Base-by-base conservation (phyloP, 345 rosid species). In the Rhodamnia argentea region DNA sequence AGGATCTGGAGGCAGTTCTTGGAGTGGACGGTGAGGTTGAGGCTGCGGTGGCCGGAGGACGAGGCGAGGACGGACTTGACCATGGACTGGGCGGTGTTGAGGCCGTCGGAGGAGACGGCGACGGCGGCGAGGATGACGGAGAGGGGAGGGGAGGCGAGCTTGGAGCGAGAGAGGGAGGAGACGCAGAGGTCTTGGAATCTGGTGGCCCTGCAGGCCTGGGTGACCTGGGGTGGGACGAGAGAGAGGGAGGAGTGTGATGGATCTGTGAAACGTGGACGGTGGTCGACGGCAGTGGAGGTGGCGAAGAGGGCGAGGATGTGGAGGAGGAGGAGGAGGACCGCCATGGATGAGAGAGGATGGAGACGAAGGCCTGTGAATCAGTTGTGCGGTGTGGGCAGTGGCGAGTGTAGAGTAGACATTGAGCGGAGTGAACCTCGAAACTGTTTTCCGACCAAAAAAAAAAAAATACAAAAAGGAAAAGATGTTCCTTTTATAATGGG, bases 41-140 rank as follows among this genome's bases (percentile, higher is more conserved):
- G 51, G 84, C 95, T 94, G 1, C 74, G 51, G 83, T 89, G 93
- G 14, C 94, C 96, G 2, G 85, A 85, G 86, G 99, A 92, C 12
- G 94, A 55, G 86, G 87, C 90, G 13, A 94, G 88, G 86, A 97
- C 90, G n/a, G 94, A 89, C 75, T 89, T 86, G 57, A 92, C 90
- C 94, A 93, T 92, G 18, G 93, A 89, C 56, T 88, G 93, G 44
- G 92, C 95, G 51, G 92, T 88, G 32, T 87, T 87, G 87, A 96
- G 99, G 88, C 91, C 92, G 7, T 87, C 64, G 62, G 90, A 52
- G 84, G 99, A 94, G 51, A 89, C 88, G 40, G 90, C 84, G 87
- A 97, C 88, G 52, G 99, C 95, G 6, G 98, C 91, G 57, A 90
- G 93, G 89, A 95, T 92, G 89, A 94, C 86, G 83, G 94, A 93